Evolutionary conservation across 345 rosid genomes (phyloP).

Genomic region (Iberis pinnata): DNA sequence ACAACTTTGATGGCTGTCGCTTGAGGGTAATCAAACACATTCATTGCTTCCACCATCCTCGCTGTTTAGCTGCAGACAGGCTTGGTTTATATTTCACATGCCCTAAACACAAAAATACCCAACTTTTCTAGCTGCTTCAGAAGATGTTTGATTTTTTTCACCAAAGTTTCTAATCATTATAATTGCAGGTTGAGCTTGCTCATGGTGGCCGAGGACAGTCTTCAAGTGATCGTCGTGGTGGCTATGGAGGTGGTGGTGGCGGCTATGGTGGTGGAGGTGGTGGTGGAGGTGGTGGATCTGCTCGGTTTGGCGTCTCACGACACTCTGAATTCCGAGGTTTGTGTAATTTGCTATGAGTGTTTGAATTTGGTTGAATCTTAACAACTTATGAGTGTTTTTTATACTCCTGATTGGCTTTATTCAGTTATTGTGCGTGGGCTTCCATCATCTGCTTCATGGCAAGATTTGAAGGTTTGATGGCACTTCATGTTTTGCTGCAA

Average conservation of each 20-base stretch:
- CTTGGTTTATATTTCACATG: neutral
- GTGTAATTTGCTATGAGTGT: slow-evolving; percentile 10
- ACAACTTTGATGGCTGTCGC: slow-evolving; percentile 68
- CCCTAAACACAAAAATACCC: neutral
- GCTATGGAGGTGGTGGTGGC: slow-evolving; percentile 43
- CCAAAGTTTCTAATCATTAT: slow-evolving; percentile 14
- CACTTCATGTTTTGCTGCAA: neutral
- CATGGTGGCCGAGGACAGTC: slow-evolving; percentile 94
- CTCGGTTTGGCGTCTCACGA: slow-evolving; percentile 57
- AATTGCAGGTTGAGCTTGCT: slow-evolving; percentile 87
- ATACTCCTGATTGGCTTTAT: slow-evolving; percentile 9
- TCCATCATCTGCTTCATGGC: slow-evolving; percentile 97
- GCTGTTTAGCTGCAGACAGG: neutral
- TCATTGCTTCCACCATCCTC: neutral
- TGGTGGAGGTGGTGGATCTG: slow-evolving; percentile 38
- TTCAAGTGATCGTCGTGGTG: slow-evolving; percentile 67
- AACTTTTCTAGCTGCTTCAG: neutral
- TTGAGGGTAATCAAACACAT: slow-evolving; percentile 41
- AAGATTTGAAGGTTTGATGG: slow-evolving; percentile 73
- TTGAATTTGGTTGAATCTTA: neutral
- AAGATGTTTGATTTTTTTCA: neutral
- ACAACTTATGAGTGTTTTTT: neutral
- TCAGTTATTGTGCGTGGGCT: slow-evolving; percentile 85
- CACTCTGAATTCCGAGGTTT: slow-evolving; percentile 94
- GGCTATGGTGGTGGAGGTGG: slow-evolving; percentile 18